Evolutionary conservation across 2,329 filamentous ascomycete genomes (phyloP), one percentile per base, ranked within the genome.

Genomic region (Purpureocillium lavendulum): DNA sequence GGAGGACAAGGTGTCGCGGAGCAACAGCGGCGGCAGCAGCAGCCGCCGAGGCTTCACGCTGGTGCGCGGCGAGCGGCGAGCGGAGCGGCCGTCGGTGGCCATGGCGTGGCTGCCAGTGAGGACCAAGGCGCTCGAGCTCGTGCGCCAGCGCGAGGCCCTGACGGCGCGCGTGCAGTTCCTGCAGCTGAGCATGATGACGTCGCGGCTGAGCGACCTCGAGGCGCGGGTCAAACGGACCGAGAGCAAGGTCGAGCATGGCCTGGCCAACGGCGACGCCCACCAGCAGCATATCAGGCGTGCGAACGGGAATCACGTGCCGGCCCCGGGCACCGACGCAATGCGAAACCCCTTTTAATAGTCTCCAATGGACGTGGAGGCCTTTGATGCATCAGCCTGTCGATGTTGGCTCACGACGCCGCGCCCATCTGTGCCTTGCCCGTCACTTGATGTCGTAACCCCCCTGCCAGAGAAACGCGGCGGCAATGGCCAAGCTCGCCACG

Each of bases 401-500:
- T n/a, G n/a, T n/a, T n/a, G n/a, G n/a, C n/a, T n/a, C n/a, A n/a
- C n/a, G 10, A 10, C 21, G 10, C 21, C 21, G 21, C 21, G 10
- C 6, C 10, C 21, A 10, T 26, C 21, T 10, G 21, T 26, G 21
- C 21, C 21, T n/a, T 10, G 21, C 10, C 10, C 21, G 21, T 26
- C 38, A 52, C 32, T 40, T 49, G 14, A 75, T 58, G 21, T 53
- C 60, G 49, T 78, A 79, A 1, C 71, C 76, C 14, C 66, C 63
- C 18, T 59, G 54, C 57, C 65, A 69, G 18, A 75, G 53, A 47
- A 70, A 81, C 4, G 47, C 55, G 2, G 52, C 66, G 2, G 67
- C 64, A 2, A 62, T 48, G 3, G 59, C 56, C 29, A 82, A 55
- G 47, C 77, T 82, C 11, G 61, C 49, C 2, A 82, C 64, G 1